phyloP scores from a whole-genome alignment of 108 stramenopile species.

The Fragilariopsis cylindrus region DNA sequence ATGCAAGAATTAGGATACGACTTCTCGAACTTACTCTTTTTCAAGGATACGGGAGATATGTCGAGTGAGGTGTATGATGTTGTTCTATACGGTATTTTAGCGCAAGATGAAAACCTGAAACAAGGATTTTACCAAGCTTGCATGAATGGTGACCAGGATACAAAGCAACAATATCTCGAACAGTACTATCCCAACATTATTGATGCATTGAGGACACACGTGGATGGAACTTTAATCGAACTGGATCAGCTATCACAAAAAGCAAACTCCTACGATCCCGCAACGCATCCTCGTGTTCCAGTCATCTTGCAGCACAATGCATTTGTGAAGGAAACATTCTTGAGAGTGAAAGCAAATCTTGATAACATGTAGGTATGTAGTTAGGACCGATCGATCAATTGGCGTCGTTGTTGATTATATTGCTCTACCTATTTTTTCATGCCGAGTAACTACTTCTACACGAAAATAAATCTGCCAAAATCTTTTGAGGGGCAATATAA shows the following conservation, averaged over 20 bases:
- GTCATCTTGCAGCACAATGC: slow-evolving; percentile 64
- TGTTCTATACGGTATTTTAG: slow-evolving; percentile 25
- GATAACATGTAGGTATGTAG: neutral
- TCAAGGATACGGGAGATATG: slow-evolving; percentile 54
- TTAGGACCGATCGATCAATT: too few relatives aligned
- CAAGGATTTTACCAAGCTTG: slow-evolving; percentile 47
- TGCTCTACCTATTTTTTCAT: too few relatives aligned
- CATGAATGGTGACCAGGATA: slow-evolving; percentile 54
- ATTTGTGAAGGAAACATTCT: slow-evolving; percentile 62
- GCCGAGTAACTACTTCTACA: too few relatives aligned
- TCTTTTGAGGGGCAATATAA: too few relatives aligned
- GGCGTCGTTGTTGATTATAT: too few relatives aligned
- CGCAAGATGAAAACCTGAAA: slow-evolving; percentile 21
- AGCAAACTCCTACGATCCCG: slow-evolving; percentile 1
- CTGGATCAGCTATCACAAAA: neutral
- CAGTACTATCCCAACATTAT: slow-evolving; percentile 47
- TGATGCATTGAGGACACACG: slow-evolving; percentile 41
- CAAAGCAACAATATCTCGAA: slow-evolving; percentile 48
- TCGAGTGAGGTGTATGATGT: slow-evolving; percentile 53
- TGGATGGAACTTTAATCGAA: slow-evolving; percentile 26
- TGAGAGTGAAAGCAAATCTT: slow-evolving; percentile 44
- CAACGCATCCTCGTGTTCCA: slow-evolving; percentile 39
- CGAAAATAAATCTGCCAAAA: too few relatives aligned
- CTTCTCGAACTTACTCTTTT: slow-evolving; percentile 40
- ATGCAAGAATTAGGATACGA: slow-evolving; percentile 42